Percentiles rank a stretch among this genome's conserved stretches.
These are phyloP conservation scores for Phellinidium pouzarii DNA, from an alignment of 1,284 basidiomycete genomes.

Conservation along the genomic window DNA sequence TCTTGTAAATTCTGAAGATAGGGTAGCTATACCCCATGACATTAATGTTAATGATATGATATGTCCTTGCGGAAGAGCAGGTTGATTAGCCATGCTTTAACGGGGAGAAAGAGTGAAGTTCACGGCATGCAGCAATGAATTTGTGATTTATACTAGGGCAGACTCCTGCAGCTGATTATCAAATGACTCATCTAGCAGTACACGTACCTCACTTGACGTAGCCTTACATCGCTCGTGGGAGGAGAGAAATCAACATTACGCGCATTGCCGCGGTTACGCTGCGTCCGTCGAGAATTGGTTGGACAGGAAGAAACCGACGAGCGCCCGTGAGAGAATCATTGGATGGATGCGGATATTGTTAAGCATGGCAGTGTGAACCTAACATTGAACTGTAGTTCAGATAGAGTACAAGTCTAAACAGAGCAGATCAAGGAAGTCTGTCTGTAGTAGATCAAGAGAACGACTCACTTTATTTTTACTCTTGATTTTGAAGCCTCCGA, in stretches of 20 bases:
- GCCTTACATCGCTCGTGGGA: background rate
- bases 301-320: background rate
- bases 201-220: background rate
- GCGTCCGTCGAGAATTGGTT: background rate
- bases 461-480: background rate
- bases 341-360: background rate
- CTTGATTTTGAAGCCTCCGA: background rate
- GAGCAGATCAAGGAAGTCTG: background rate
- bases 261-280: background rate
- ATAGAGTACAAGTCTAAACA: background rate
- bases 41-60: constrained; percentile 7
- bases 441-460: background rate
- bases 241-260: background rate
- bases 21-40: background rate
- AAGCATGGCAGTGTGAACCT: background rate
- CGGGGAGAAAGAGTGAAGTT: background rate
- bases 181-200: background rate
- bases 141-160: background rate
- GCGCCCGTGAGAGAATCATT: background rate
- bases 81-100: background rate
- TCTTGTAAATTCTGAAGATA: background rate
- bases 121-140: background rate
- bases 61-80: background rate
- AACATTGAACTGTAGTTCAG: background rate
- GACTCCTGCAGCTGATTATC: background rate